Evolutionary conservation across 2,329 filamentous ascomycete genomes (phyloP).

Genomic region (Trichoderma semiorbis): DNA sequence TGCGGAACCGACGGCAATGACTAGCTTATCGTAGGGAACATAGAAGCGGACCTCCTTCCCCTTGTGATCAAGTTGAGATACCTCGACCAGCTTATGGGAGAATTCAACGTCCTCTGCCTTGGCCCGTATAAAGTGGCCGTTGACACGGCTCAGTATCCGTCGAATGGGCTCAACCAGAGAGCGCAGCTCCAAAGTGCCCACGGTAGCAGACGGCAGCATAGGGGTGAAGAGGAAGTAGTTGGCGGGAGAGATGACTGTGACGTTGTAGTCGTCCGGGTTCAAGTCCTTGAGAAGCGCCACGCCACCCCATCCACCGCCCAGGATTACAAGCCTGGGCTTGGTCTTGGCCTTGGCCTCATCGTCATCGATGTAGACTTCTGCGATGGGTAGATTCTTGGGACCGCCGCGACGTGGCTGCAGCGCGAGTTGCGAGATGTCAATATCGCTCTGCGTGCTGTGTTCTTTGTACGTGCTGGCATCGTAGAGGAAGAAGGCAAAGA

Average conservation of each 20-base stretch:
- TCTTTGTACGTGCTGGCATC: conserved; percentile 89
- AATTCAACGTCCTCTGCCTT: conserved; percentile 88
- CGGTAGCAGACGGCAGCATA: conserved; percentile 95
- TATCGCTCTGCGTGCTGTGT: conserved; percentile 61
- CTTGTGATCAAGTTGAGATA: conserved; percentile 66
- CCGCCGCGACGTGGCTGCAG: conserved; percentile 78
- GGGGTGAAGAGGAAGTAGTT: conserved; percentile 99
- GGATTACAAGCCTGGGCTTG: conserved; percentile 87
- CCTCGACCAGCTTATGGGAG: conserved; percentile 83
- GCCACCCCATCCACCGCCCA: conserved; percentile 94
- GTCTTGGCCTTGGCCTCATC: conserved; percentile 76
- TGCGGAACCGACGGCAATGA: conserved; percentile 85
- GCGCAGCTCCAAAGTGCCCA: conserved; percentile 87
- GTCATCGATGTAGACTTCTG: conserved; percentile 84
- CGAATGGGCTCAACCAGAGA: conserved; percentile 92
- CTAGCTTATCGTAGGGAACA: conserved; percentile 93
- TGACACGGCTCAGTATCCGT: conserved; percentile 71
- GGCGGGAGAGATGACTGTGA: conserved; percentile 88
- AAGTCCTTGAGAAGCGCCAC: conserved; percentile 88
- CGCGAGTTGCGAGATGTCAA: conserved; percentile 80
- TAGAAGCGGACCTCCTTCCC: conserved; percentile 84
- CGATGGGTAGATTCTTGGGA: conserved; percentile 91
- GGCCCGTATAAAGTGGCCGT: conserved; percentile 87
- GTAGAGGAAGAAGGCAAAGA: conserved; percentile 87
- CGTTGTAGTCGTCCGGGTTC: conserved; percentile 87